Conservation (phyloP, 2,329 filamentous ascomycete genomes). For the Beauveria bassiana region DNA sequence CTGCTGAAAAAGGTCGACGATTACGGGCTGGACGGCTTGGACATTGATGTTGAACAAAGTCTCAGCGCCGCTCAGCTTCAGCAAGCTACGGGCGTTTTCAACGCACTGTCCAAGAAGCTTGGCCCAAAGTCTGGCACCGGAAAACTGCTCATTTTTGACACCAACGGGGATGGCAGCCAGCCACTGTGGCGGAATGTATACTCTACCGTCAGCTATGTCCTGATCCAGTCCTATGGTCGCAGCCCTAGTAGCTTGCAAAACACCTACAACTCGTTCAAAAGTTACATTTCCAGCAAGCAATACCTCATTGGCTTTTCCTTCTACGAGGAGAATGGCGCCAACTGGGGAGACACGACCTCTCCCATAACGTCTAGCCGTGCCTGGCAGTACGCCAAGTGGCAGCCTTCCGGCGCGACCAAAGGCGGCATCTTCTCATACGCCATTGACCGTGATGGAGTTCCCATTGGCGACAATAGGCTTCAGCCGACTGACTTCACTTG, state of each 20-base stretch:
- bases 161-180: slow-evolving; percentile 6
- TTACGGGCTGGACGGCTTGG: slow-evolving; percentile 8
- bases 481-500: slow-evolving; percentile 5
- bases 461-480: background rate
- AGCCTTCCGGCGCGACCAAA: slow-evolving; percentile 5
- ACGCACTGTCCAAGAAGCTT: slow-evolving; percentile 6
- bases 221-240: slow-evolving; percentile 11
- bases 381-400: slow-evolving; percentile 8
- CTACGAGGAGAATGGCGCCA: slow-evolving; percentile 6
- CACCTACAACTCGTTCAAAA: slow-evolving; percentile 4
- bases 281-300: slow-evolving; percentile 6
- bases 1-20: background rate
- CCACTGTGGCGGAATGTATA: slow-evolving; percentile 7
- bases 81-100: slow-evolving; percentile 8
- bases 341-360: slow-evolving; percentile 6
- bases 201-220: slow-evolving; percentile 4
- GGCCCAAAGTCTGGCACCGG: slow-evolving; percentile 10
- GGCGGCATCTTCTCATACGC: slow-evolving; percentile 12
- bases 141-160: slow-evolving; percentile 10
- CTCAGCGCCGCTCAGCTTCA: background rate
- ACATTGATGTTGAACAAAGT: slow-evolving; percentile 7
- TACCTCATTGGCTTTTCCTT: slow-evolving; percentile 11
- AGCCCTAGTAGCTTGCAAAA: background rate
- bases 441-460: slow-evolving; percentile 10
- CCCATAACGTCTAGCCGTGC: slow-evolving; percentile 8